phyloP scores from a whole-genome alignment of 1,139 yeast genomes.

The Groenewaldozyma sp. region DNA sequence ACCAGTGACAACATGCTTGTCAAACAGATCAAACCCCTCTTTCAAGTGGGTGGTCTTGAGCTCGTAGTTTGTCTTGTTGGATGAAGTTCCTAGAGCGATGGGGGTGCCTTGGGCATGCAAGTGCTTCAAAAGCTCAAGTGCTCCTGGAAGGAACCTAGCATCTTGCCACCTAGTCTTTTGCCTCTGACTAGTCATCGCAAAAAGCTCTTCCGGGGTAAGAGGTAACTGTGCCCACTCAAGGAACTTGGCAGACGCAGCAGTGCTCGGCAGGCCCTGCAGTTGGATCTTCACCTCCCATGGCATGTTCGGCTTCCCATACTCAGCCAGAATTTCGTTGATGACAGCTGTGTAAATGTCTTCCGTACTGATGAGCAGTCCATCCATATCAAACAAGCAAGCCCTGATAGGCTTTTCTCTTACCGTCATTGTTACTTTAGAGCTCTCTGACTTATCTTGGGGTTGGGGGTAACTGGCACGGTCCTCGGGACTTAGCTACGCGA shows the following conservation, averaged over 20 bases:
- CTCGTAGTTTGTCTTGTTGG: slow-evolving; percentile 48
- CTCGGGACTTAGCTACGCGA: too few relatives aligned
- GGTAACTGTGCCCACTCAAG: slow-evolving; percentile 63
- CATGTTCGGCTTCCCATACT: slow-evolving; percentile 64
- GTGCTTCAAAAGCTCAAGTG: slow-evolving; percentile 51
- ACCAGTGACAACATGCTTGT: slow-evolving; percentile 68
- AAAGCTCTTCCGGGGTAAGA: slow-evolving; percentile 53
- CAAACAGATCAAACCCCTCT: slow-evolving; percentile 54
- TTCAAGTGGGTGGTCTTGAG: slow-evolving; percentile 62
- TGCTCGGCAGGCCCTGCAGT: slow-evolving; percentile 87
- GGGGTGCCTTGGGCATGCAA: slow-evolving; percentile 48
- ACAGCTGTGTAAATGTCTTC: slow-evolving; percentile 85
- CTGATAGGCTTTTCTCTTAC: slow-evolving; percentile 6
- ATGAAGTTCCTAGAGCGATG: slow-evolving; percentile 88
- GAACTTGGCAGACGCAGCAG: slow-evolving; percentile 49
- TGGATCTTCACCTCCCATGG: slow-evolving; percentile 85
- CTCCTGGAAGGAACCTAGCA: slow-evolving; percentile 74
- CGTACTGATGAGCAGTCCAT: slow-evolving; percentile 82
- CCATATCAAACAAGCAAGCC: slow-evolving; percentile 96
- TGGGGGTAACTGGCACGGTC: too few relatives aligned
- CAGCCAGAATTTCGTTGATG: slow-evolving; percentile 52
- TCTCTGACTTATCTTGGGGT: too few relatives aligned
- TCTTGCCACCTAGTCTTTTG: slow-evolving; percentile 57
- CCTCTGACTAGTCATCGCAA: slow-evolving; percentile 39
- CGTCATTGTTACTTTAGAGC: too few relatives aligned